phyloP scores from a whole-genome alignment of 768 basidiomycete genomes.

The Termitomyces sp. region DNA sequence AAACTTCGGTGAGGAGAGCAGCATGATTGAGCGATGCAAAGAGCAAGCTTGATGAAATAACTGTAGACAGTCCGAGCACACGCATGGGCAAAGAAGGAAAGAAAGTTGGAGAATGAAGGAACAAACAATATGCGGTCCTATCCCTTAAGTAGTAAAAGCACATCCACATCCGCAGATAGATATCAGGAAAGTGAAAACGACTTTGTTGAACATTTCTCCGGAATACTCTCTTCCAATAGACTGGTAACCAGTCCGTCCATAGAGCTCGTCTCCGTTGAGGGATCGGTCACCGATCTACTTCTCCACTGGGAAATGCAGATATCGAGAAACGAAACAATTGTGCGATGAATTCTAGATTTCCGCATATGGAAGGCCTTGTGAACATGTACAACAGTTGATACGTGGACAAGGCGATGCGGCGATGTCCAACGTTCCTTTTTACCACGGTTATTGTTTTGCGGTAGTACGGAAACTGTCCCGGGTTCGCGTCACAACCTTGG shows the following conservation, averaged over 20 bases:
- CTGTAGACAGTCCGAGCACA: neutral
- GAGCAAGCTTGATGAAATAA: neutral
- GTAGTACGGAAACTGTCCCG: neutral
- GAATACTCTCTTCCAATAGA: neutral
- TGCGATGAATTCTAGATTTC: neutral
- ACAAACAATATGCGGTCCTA: neutral
- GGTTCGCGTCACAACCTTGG: neutral
- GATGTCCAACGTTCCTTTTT: neutral
- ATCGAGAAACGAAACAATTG: neutral
- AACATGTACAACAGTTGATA: neutral
- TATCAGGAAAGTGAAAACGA: neutral
- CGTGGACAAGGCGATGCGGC: neutral
- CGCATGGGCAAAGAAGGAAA: neutral
- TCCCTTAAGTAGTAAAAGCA: neutral
- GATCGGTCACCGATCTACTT: too few relatives aligned
- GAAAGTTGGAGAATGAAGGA: neutral
- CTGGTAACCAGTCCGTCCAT: too few relatives aligned
- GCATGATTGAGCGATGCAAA: conserved; percentile 1
- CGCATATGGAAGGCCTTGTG: neutral
- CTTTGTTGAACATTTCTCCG: neutral
- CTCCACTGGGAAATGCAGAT: neutral
- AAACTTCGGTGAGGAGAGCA: conserved; percentile 1
- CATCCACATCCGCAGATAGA: neutral
- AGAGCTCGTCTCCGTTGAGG: too few relatives aligned
- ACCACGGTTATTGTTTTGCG: neutral